A percentile compares a stretch with the other conserved stretches of the same genome.
phyloP scores from a whole-genome alignment of 2,329 filamentous ascomycete species.

The Conoideocrella luteorostrata region DNA sequence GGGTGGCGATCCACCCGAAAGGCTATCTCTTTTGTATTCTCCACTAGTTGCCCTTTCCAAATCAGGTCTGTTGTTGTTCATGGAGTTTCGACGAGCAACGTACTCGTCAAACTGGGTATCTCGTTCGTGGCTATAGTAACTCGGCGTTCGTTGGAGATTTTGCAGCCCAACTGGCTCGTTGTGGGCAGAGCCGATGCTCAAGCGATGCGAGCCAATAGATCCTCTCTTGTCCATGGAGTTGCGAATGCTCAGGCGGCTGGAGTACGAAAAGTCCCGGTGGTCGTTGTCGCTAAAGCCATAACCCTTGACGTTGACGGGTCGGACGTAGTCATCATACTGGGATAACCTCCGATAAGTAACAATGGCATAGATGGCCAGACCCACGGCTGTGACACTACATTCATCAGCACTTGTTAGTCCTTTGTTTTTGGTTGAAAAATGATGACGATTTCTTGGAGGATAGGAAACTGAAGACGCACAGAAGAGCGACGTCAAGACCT shows the following conservation, averaged over 20 bases:
- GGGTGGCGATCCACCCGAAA: constrained; percentile 1
- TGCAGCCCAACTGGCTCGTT: constrained; percentile 17
- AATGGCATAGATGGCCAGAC: constrained; percentile 40
- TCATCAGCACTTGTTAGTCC: constrained; percentile 5
- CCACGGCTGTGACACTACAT: constrained; percentile 34
- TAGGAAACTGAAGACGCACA: constrained; percentile 33
- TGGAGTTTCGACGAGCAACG: constrained; percentile 27
- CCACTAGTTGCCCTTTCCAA: constrained; percentile 22
- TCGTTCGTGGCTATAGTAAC: constrained; percentile 37
- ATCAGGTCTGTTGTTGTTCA: constrained; percentile 16
- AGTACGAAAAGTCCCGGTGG: constrained; percentile 20
- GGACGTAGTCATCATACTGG: constrained; percentile 43
- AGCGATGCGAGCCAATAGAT: constrained; percentile 20
- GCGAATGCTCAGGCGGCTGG: constrained; percentile 14
- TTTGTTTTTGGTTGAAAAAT: constrained; percentile 9
- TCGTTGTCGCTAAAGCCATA: constrained; percentile 37
- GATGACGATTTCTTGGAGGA: no score
- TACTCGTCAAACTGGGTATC: constrained; percentile 43
- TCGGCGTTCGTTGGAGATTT: constrained; percentile 17
- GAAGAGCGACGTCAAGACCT: constrained; percentile 39
- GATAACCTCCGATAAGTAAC: constrained; percentile 41
- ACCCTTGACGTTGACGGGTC: constrained; percentile 42
- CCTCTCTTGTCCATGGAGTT: constrained; percentile 21
- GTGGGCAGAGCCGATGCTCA: constrained; percentile 20
- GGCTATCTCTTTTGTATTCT: constrained; percentile 25